Conservation (phyloP, 768 basidiomycete genomes). For the Lactarius trivialis region DNA sequence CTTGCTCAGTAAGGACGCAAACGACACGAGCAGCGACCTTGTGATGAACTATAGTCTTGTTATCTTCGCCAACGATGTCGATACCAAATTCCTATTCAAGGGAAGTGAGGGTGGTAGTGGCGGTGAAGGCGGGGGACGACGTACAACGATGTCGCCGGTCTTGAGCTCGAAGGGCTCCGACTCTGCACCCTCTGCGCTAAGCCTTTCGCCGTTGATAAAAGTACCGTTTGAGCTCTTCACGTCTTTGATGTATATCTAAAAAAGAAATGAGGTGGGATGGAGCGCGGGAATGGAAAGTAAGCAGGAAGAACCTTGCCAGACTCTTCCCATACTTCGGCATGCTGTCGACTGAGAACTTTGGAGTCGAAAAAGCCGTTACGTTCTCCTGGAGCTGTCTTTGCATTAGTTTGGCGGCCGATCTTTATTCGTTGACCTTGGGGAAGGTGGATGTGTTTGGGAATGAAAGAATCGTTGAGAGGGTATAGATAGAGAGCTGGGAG, state of each 20-base stretch:
- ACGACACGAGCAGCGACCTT: constrained; percentile 95
- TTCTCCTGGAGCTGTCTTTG: constrained; percentile 88
- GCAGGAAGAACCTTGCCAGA: constrained; percentile 60
- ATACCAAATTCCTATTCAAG: constrained; percentile 88
- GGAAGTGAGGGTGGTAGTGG: constrained; percentile 12
- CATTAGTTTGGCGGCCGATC: constrained; percentile 94
- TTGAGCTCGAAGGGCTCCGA: constrained; percentile 92
- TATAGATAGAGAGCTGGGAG: constrained; percentile 49
- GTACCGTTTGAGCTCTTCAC: constrained; percentile 98
- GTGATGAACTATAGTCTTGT: constrained; percentile 95
- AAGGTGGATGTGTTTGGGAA: constrained; percentile 90
- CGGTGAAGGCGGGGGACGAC: constrained; percentile 30
- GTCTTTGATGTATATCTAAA: constrained; percentile 94
- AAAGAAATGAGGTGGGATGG: constrained; percentile 19
- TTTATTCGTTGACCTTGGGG: constrained; percentile 60
- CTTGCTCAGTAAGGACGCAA: constrained; percentile 82
- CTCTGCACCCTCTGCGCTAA: constrained; percentile 84
- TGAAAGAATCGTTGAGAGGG: constrained; percentile 90
- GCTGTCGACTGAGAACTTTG: constrained; percentile 88
- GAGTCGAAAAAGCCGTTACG: constrained; percentile 96
- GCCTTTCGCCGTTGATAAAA: constrained; percentile 93
- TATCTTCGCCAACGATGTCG: constrained; percentile 97
- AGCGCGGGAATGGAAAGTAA: constrained; percentile 14
- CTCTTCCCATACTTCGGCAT: constrained; percentile 99
- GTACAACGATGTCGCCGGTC: constrained; percentile 90